These are phyloP conservation scores for Morella rubra DNA, from an alignment of 306 rosid genomes.

Conservation along the genomic window DNA sequence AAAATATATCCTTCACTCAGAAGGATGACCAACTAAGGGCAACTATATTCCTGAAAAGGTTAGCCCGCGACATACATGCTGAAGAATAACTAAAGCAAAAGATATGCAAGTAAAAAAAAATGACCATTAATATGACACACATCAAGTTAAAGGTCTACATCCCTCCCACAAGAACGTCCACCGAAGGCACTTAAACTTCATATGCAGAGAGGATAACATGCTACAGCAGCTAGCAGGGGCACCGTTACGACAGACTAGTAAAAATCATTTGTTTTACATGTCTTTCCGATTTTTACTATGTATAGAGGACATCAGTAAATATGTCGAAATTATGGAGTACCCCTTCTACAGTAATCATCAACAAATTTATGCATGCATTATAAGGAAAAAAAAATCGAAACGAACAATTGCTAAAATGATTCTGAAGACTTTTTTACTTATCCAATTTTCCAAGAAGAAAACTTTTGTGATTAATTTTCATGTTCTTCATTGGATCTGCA, in stretches of 20 bases:
- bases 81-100: conserved; percentile 1
- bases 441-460: no score
- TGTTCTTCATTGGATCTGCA: background rate
- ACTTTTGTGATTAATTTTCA: background rate
- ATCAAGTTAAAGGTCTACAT: background rate
- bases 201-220: background rate
- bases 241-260: background rate
- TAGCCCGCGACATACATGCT: background rate
- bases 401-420: no score
- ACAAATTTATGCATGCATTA: background rate
- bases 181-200: background rate
- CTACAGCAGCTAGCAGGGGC: background rate
- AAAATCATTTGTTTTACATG: background rate
- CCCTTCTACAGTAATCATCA: background rate
- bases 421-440: no score
- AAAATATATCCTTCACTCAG: no score
- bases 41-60: no score
- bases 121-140: background rate
- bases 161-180: background rate
- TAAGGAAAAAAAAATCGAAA: no score
- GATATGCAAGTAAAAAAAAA: background rate
- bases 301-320: background rate
- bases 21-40: no score
- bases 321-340: background rate
- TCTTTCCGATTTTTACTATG: background rate